Conservation (phyloP, 345 rosid species). For the Balakata baccata region DNA sequence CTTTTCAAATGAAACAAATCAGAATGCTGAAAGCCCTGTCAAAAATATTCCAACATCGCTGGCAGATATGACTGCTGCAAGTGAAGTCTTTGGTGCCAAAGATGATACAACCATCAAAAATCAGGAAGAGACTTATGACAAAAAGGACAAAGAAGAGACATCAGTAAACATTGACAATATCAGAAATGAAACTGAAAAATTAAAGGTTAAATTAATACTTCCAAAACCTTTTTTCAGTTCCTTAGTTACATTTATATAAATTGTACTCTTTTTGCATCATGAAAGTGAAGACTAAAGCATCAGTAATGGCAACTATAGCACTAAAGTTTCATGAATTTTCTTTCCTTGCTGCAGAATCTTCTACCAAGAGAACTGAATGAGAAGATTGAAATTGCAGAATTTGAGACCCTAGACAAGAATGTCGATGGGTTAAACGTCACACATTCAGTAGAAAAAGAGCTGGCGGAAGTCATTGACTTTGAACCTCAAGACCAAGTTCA, state of each 20-base stretch:
- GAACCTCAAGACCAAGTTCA: constrained; percentile 19
- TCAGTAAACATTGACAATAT: not conserved
- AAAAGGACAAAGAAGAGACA: constrained; percentile 18
- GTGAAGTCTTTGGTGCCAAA: constrained; percentile 5
- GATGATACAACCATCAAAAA: constrained; percentile 15
- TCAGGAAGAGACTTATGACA: constrained; percentile 18
- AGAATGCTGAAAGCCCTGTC: constrained; percentile 9
- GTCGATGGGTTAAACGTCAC: not conserved
- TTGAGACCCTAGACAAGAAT: constrained; percentile 3
- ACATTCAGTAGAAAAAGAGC: constrained; percentile 10
- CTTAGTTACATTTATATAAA: not conserved
- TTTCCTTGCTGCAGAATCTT: constrained; percentile 18
- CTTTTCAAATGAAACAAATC: not conserved
- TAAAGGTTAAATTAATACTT: constrained; percentile 11
- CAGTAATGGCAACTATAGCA: not conserved
- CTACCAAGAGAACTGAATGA: constrained; percentile 10
- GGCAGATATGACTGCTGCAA: constrained; percentile 11
- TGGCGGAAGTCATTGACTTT: constrained; percentile 4
- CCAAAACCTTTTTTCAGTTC: not conserved
- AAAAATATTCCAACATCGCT: not conserved
- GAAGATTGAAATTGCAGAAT: constrained; percentile 13
- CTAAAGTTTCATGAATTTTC: not conserved
- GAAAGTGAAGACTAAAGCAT: not conserved
- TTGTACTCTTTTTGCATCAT: not conserved
- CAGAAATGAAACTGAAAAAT: constrained; percentile 2